Conservation (phyloP, 73 alveolate genomes). For the Paramecium sexaurelia region DNA sequence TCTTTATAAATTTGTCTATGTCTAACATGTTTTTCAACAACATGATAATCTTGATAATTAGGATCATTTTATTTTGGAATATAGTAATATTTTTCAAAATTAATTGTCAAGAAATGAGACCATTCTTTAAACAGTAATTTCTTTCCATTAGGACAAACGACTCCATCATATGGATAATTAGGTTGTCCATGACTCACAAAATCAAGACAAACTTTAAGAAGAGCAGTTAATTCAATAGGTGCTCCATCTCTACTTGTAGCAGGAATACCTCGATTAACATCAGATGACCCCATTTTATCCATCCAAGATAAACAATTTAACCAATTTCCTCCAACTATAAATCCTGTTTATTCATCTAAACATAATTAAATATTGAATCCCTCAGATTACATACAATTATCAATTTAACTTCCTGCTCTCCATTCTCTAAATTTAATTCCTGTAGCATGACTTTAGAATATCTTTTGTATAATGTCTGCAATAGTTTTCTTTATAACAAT, state of each 20-base stretch:
- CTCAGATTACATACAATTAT: constrained; percentile 90
- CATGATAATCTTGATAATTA: constrained; percentile 39
- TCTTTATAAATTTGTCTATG: constrained; percentile 74
- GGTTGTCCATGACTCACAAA: constrained; percentile 65
- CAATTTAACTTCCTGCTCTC: constrained; percentile 96
- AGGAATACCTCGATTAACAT: constrained; percentile 96
- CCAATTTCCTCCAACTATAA: constrained; percentile 95
- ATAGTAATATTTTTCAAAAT: constrained; percentile 88
- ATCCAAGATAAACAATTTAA: constrained; percentile 98
- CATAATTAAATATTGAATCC: constrained; percentile 93
- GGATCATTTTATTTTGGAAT: constrained; percentile 71
- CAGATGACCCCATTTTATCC: constrained; percentile 99
- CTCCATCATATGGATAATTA: constrained; percentile 65
- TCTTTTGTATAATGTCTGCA: constrained; percentile 61
- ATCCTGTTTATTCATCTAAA: constrained; percentile 91
- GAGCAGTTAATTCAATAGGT: constrained; percentile 92
- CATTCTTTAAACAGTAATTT: constrained; percentile 80
- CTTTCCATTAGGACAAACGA: constrained; percentile 71
- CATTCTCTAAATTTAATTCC: constrained; percentile 96
- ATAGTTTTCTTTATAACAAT: neutral
- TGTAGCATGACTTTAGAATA: constrained; percentile 70
- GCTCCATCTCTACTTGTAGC: constrained; percentile 99
- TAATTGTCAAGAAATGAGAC: constrained; percentile 75
- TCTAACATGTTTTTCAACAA: constrained; percentile 33
- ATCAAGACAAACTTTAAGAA: constrained; percentile 81